Conservation (phyloP, 345 rosid species). For the Garcia nutans region DNA sequence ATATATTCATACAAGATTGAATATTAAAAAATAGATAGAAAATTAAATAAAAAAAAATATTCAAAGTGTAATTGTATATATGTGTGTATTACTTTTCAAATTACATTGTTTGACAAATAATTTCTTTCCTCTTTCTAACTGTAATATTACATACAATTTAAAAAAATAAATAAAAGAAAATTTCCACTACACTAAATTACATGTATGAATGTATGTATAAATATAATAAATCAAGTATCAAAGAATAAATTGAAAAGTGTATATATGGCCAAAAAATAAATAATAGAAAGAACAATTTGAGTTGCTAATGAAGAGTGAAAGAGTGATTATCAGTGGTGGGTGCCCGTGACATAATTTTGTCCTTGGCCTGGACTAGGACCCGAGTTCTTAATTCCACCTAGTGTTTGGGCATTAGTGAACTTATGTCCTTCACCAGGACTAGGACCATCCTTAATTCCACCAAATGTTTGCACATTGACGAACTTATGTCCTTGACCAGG, state of each 20-base stretch:
- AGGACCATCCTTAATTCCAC: slow-evolving; percentile 41
- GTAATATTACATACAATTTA: too few species aligned
- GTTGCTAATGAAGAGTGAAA: too few species aligned
- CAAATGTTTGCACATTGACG: slow-evolving; percentile 19
- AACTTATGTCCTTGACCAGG: slow-evolving; percentile 48
- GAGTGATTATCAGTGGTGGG: slow-evolving; percentile 12
- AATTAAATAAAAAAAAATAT: too few species aligned
- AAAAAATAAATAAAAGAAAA: background rate
- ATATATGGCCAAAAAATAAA: background rate
- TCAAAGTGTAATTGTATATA: too few species aligned
- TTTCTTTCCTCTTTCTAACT: background rate
- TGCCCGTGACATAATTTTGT: slow-evolving; percentile 13
- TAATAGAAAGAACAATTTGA: too few species aligned
- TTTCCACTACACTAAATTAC: background rate
- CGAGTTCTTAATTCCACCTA: slow-evolving; percentile 37
- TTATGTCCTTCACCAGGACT: slow-evolving; percentile 55
- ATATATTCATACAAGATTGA: too few species aligned
- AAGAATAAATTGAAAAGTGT: background rate
- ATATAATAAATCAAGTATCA: background rate
- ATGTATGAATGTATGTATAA: background rate
- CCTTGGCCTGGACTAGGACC: slow-evolving; percentile 47
- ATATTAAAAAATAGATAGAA: too few species aligned
- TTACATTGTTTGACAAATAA: background rate
- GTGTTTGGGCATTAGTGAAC: slow-evolving; percentile 16
- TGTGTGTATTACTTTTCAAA: slow-evolving; percentile 1